A percentile compares a stretch with the other conserved stretches of the same genome.
Evolutionary conservation across 202 grass and related monocot species (phyloP).

Genomic region (Cymbopogon flexuosus): DNA sequence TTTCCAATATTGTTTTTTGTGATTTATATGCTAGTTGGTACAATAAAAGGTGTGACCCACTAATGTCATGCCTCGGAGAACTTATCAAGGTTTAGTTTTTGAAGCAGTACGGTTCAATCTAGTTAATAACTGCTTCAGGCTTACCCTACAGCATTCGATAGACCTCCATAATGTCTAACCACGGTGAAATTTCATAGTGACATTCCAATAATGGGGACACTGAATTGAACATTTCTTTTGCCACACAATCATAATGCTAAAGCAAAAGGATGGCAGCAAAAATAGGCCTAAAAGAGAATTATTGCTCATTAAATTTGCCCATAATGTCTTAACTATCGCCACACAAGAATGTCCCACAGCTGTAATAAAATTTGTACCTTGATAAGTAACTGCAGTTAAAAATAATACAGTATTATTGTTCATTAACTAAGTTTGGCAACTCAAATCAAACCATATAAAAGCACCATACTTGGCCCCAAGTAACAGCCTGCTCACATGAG

Average conservation of each 20-base stretch:
- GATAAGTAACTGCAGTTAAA: neutral
- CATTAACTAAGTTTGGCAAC: constrained; percentile 1
- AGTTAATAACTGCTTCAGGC: neutral
- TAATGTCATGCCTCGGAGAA: neutral
- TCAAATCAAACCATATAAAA: constrained; percentile 7
- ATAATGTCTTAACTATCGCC: neutral
- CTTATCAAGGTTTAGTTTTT: neutral
- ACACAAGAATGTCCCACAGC: neutral
- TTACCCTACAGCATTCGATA: neutral
- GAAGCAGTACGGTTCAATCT: neutral
- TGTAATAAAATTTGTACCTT: neutral
- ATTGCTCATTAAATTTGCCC: no score
- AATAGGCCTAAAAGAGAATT: constrained; percentile 18
- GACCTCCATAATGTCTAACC: neutral
- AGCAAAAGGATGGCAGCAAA: neutral
- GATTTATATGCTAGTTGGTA: neutral
- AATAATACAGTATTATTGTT: neutral
- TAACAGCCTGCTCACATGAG: constrained; percentile 11
- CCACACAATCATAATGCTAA: neutral
- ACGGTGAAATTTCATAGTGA: neutral
- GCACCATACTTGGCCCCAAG: neutral
- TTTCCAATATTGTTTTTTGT: neutral
- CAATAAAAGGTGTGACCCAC: neutral
- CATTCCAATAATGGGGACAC: constrained; percentile 2
- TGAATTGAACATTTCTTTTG: neutral